A percentile compares a stretch with the other conserved stretches of the same genome.
phyloP scores from a whole-genome alignment of 2,329 filamentous ascomycete genomes.

The Fusarium pseudoanthophilum region DNA sequence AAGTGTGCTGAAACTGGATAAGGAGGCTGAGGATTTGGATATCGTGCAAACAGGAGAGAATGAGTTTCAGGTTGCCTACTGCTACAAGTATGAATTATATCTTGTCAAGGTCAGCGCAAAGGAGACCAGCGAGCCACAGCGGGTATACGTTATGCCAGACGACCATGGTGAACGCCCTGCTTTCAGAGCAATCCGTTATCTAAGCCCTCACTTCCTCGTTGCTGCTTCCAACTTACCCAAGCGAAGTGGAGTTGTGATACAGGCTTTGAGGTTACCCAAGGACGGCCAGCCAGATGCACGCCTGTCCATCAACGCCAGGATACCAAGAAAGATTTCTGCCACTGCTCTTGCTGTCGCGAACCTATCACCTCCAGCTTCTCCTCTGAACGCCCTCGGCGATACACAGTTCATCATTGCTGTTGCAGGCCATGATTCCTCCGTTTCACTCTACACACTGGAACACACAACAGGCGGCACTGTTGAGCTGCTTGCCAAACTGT shows the following conservation, averaged over 20 bases:
- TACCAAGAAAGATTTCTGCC: slow-evolving; percentile 76
- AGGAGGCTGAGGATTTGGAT: slow-evolving; percentile 76
- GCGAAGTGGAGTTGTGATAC: slow-evolving; percentile 65
- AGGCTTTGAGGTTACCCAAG: slow-evolving; percentile 65
- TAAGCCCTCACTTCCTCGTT: slow-evolving; percentile 67
- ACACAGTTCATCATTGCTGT: slow-evolving; percentile 85
- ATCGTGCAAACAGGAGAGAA: slow-evolving; percentile 69
- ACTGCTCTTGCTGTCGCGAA: slow-evolving; percentile 81
- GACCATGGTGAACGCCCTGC: slow-evolving; percentile 59
- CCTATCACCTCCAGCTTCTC: slow-evolving; percentile 66
- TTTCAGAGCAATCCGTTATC: slow-evolving; percentile 69
- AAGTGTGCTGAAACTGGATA: slow-evolving; percentile 61
- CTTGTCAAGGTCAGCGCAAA: slow-evolving; percentile 66
- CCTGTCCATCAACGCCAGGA: slow-evolving; percentile 62
- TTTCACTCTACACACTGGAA: slow-evolving; percentile 81
- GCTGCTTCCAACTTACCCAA: slow-evolving; percentile 69
- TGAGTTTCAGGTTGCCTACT: slow-evolving; percentile 80
- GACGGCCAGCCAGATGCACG: slow-evolving; percentile 54
- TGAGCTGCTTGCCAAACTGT: slow-evolving; percentile 63
- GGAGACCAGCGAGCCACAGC: slow-evolving; percentile 58
- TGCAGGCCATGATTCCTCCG: slow-evolving; percentile 81
- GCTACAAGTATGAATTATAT: slow-evolving; percentile 79
- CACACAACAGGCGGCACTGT: slow-evolving; percentile 63
- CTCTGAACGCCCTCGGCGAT: slow-evolving; percentile 65
- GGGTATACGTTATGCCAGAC: slow-evolving; percentile 67